Evolutionary conservation across 192 early-diverging fungal species (phyloP), one percentile per base, ranked within the genome.

Genomic region (Pecoramyces ruminantium): DNA sequence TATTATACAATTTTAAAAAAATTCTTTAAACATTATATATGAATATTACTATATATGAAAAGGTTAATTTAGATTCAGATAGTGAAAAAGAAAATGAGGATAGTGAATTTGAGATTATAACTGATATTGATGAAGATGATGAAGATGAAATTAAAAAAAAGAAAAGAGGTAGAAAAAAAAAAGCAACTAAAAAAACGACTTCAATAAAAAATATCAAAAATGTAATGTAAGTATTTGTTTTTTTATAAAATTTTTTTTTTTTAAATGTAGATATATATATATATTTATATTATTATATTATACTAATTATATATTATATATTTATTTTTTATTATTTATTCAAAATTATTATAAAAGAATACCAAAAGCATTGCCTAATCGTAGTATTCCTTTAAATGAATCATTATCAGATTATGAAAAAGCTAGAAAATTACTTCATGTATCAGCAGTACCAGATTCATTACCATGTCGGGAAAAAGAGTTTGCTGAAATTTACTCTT

Each of bases 381-480:
- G 42, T 51, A 51, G 21, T 51, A 51, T 51, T 14, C 42, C 42
- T 14, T 51, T 51, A 51, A 51, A 13, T 51, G 42, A 51, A 21
- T 21, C 42, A 51, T 13, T 51, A 51, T 80, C 83, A 4, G 86
- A 82, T 13, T 82, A 83, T 67, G 85, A 86, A 38, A 30, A 79
- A 40, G 95, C 95, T 0, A 86, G 93, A 6, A 89, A 92, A 79
- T 85, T 91, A n/a, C 82, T 99, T n/a, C 95, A 95, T 84, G 93
- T 96, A 25, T 93, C 95, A 2, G 94, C 94, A 17, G 92, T 96
- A 0, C 97, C 97, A 6, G 92, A 97, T 30, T 84, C 90, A 18
- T 87, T 99, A 29, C 97, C 97, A n/a, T 96, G 97, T 79, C 89
- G 97, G 5, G 97, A 99, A 83, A 87, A 91, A 21, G 96, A 99